Base-by-base conservation (phyloP, 371 early-diverging fungal species). In the Batkoa obscura region DNA sequence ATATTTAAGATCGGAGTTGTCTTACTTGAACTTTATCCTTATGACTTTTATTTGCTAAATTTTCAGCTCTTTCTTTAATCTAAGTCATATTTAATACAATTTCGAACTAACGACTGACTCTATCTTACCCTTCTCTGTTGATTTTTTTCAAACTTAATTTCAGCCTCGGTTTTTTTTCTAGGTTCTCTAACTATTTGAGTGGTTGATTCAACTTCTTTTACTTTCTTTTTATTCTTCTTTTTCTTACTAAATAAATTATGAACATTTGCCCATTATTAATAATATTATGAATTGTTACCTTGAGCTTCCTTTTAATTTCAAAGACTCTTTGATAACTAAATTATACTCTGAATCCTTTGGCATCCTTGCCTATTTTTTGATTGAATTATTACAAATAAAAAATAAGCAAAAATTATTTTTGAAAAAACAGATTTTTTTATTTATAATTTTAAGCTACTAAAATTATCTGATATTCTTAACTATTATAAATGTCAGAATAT, bases 21-120 rank as follows among this genome's bases (percentile, higher is more conserved):
- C 48, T 48, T 48, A 48, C 48, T 48, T 9, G 15, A n/a, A 48
- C 48, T 48, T 30, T 48, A 32, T 48, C 48, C 13, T 48, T 48
- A 48, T 48, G 48, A 48, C 31, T 31, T 15, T 23, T 3, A 4
- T 48, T 48, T 9, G 48, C 15, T 9, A 30, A 9, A n/a, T 23
- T 33, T 48, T 48, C 17, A 30, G 32, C 31, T 30, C 32, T 48
- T 31, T 48, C 48, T 30, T 48, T 48, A 9, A 48, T 23, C 48
- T 48, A 48, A 30, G 13, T 48, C 32, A 48, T 3, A 31, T n/a
- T 9, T 31, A 48, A 30, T 8, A 48, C 6, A 48, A 31, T 2
- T 23, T 23, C 17, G 48, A n/a, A 31, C 17, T 31, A 23, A 48
- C 12, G 9, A 31, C 2, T 23, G 5, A 23, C 23, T 23, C 23